Conservation (phyloP, 768 basidiomycete species). For the Termitomyces sp. region DNA sequence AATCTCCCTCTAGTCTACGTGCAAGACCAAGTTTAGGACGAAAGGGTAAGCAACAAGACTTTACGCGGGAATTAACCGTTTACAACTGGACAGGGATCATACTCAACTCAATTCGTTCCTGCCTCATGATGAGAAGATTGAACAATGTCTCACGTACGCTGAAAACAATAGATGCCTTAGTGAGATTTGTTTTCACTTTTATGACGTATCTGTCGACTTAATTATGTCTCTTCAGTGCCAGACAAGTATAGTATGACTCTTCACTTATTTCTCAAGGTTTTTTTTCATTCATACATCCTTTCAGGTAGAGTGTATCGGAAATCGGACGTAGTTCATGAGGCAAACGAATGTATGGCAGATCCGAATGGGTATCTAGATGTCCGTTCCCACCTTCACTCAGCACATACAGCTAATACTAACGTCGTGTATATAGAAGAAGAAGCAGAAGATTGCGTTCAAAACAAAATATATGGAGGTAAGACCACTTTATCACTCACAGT, state of each 20-base stretch:
- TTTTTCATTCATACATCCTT: not conserved
- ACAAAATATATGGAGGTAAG: conserved; percentile 13
- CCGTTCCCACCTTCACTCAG: not conserved
- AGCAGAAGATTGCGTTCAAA: conserved; percentile 1
- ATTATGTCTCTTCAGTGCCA: not conserved
- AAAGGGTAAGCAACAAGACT: conserved; percentile 2
- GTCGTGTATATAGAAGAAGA: conserved; percentile 3
- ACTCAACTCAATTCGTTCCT: not conserved
- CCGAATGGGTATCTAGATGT: conserved; percentile 6
- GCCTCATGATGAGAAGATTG: not conserved
- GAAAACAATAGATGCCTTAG: not conserved
- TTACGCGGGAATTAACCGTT: not conserved
- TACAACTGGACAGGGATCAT: not conserved
- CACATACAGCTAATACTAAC: not conserved
- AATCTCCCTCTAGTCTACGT: not conserved
- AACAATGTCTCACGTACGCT: not conserved
- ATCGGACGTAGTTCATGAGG: conserved; percentile 5
- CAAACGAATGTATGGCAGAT: not conserved
- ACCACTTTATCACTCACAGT: not conserved
- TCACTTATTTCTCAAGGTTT: not conserved
- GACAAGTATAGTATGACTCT: not conserved
- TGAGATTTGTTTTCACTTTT: not conserved
- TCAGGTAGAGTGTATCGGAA: not conserved
- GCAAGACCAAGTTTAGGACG: not conserved
- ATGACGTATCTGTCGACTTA: not conserved